Evolutionary conservation across 2,329 filamentous ascomycete species (phyloP).

Genomic region (Colletotrichum sp.): DNA sequence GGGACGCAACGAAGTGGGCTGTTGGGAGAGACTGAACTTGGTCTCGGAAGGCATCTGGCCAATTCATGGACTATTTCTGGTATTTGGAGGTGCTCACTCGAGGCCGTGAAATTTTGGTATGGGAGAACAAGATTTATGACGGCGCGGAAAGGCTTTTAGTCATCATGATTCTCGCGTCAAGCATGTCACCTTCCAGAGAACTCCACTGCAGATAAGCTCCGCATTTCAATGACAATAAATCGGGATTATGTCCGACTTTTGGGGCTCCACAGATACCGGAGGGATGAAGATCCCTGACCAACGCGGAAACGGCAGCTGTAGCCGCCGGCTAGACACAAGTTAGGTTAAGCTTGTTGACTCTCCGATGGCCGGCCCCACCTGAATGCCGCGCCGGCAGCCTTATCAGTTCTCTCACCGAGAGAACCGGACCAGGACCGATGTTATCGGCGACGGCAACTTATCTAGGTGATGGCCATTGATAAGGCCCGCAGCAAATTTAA

Average conservation of each 20-base stretch:
- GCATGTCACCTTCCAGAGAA: background rate
- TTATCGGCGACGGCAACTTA: background rate
- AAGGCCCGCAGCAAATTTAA: background rate
- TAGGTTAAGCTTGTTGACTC: background rate
- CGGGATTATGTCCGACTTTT: background rate
- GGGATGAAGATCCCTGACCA: background rate
- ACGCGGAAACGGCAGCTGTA: background rate
- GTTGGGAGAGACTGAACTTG: background rate
- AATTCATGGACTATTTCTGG: background rate
- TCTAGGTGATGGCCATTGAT: background rate
- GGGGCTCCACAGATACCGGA: background rate
- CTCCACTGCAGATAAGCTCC: background rate
- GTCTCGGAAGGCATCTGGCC: background rate
- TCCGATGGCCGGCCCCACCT: background rate
- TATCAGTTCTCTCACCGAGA: background rate
- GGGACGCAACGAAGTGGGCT: slow-evolving; percentile 29
- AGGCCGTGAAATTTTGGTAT: background rate
- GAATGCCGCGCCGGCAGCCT: background rate
- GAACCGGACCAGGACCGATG: background rate
- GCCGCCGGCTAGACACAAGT: background rate
- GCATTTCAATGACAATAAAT: background rate
- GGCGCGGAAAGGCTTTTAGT: background rate
- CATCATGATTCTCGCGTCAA: background rate
- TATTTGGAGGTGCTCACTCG: background rate
- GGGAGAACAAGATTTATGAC: background rate